A percentile compares a stretch with the other conserved stretches of the same genome.
Evolutionary conservation across 2,329 filamentous ascomycete species (phyloP).

Genomic region (Monascus ruber): DNA sequence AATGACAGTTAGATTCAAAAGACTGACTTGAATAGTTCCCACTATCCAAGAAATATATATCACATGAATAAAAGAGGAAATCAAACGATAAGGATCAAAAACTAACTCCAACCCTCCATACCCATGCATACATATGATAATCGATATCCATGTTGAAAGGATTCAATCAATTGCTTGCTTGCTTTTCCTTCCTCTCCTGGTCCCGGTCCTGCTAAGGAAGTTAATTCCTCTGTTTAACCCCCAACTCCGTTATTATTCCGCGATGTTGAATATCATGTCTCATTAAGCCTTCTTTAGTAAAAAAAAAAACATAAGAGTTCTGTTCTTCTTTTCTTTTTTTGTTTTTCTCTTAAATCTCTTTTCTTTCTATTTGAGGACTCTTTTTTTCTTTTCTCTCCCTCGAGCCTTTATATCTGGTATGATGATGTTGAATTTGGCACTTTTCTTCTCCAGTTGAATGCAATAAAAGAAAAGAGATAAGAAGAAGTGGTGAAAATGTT

Average conservation of each 20-base stretch:
- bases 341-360: constrained; percentile 1
- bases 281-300: no score
- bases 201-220: background rate
- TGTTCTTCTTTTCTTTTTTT: constrained; percentile 1
- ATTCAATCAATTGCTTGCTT: background rate
- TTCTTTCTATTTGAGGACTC: background rate
- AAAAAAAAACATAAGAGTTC: background rate
- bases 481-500: constrained; percentile 7
- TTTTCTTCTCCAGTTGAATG: constrained; percentile 6
- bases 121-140: background rate
- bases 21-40: no score
- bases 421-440: constrained; percentile 14
- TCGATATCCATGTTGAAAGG: constrained; percentile 1
- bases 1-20: no score
- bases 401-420: background rate
- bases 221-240: background rate
- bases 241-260: constrained; percentile 12
- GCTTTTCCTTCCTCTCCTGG: background rate
- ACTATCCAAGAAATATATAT: no score
- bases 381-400: background rate
- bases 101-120: background rate
- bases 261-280: constrained; percentile 5
- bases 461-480: constrained; percentile 1
- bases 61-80: background rate
- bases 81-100: constrained; percentile 1